Base-by-base conservation (phyloP, 176 grass and related monocot genomes). In the Coix lacrymajobi region DNA sequence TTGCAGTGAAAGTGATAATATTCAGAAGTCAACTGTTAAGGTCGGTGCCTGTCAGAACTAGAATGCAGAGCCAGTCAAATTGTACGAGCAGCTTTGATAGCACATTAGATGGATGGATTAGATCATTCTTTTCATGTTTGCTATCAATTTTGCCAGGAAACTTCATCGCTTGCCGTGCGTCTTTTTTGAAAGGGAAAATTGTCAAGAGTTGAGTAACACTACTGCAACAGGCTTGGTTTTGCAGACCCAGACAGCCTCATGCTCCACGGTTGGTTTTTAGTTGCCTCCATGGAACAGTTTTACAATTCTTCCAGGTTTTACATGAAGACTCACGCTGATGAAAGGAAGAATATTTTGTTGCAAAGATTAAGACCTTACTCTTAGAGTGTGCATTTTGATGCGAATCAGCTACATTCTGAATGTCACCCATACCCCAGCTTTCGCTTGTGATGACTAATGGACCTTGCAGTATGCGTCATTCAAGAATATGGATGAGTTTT, bases 41-140 rank as follows among this genome's bases (percentile, higher is more conserved):
- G 69, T 85, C 56, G 81, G 73, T 76, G 57, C 63, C 49, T 14
- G 64, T 79, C 85, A 90, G 82, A 92, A 86, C 81, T 83, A 86
- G 73, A 88, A 79, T 87, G 75, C 45, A 57, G 77, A 81, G 45
- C 8, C 69, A 16, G 79, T 69, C 7, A 77, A 92, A 80, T 73
- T 54, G 11, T 63, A 48, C 30, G 52, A 83, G 62, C 51, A 87
- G 81, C 63, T 90, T 87, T 85, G 85, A 87, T 37, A 81, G 85
- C 36, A 43, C 70, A 73, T 74, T 43, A 6, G 44, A 88, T 28
- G 75, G 56, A 60, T 84, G 63, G 22, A 46, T 58, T 43, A 12
- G 58, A 60, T 36, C 54, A 76, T 70, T 61, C 9, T 81, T 75
- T 44, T 2, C 28, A 60, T 26, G 13, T 9, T 61, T 25, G 8